Percentiles rank a stretch among this genome's conserved stretches.
Conservation (phyloP, 2,329 filamentous ascomycete species). For the Tolypocladium endophyticum region DNA sequence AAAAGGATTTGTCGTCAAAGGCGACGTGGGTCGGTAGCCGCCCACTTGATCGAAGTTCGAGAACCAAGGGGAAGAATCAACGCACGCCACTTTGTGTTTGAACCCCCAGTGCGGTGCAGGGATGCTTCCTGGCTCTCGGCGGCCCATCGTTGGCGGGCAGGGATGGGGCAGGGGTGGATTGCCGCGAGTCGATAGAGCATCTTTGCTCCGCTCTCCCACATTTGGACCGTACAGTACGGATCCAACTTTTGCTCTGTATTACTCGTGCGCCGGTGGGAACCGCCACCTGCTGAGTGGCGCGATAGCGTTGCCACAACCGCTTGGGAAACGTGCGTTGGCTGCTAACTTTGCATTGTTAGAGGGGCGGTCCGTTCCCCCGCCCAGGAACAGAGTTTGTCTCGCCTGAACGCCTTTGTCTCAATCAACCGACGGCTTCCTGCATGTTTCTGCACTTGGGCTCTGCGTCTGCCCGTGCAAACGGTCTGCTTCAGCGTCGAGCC, state of each 20-base stretch:
- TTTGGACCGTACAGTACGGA: not conserved
- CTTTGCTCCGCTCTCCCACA: not conserved
- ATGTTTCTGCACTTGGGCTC: not conserved
- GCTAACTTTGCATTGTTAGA: not conserved
- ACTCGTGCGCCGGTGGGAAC: not conserved
- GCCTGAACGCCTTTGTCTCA: not conserved
- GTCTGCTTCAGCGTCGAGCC: not conserved
- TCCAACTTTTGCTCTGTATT: not conserved
- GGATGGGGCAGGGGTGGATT: not conserved
- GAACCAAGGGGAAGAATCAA: not conserved
- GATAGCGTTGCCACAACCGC: not conserved
- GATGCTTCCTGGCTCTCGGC: not conserved
- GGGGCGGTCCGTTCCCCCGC: conserved; percentile 4
- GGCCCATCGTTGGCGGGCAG: not conserved
- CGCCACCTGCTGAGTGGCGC: not conserved
- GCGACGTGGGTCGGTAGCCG: not conserved
- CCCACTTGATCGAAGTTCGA: not conserved
- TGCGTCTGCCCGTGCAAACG: not conserved
- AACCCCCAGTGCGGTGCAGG: not conserved
- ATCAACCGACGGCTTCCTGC: not conserved
- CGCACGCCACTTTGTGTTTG: not conserved
- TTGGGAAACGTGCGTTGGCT: not conserved
- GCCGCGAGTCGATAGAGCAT: not conserved
- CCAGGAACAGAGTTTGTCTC: conserved; percentile 5
- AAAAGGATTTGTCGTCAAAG: not conserved